A percentile compares a stretch with the other conserved stretches of the same genome.
phyloP scores from a whole-genome alignment of 2,329 filamentous ascomycete species.

The Daldinia eschscholtzii region DNA sequence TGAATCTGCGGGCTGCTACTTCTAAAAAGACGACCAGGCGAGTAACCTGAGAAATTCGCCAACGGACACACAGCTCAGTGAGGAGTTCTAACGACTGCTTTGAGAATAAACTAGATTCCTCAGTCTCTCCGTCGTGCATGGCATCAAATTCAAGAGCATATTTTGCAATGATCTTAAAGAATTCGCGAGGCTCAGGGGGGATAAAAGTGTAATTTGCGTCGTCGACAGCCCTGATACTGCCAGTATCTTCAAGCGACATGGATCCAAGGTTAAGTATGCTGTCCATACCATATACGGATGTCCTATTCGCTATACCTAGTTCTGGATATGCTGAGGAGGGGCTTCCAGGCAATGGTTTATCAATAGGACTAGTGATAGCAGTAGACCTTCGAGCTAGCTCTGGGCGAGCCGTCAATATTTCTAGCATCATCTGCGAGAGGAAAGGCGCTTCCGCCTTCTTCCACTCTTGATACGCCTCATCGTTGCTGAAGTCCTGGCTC shows the following conservation, averaged over 20 bases:
- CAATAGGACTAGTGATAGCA: conserved; percentile 58
- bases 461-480: conserved; percentile 91
- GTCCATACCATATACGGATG: conserved; percentile 66
- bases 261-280: conserved; percentile 76
- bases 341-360: conserved; percentile 71
- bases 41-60: conserved; percentile 88
- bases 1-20: conserved; percentile 85
- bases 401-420: conserved; percentile 87
- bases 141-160: conserved; percentile 78
- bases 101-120: conserved; percentile 70
- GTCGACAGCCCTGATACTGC: conserved; percentile 67
- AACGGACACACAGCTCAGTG: conserved; percentile 86
- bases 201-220: conserved; percentile 87
- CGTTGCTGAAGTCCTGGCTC: conserved; percentile 88
- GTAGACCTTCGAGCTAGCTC: conserved; percentile 84
- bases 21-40: conserved; percentile 86
- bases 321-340: conserved; percentile 63
- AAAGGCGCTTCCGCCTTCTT: conserved; percentile 90
- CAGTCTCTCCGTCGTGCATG: conserved; percentile 65
- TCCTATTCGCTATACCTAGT: conserved; percentile 63
- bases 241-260: conserved; percentile 71
- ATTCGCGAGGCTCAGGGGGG: conserved; percentile 83
- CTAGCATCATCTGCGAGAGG: conserved; percentile 92
- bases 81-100: conserved; percentile 85
- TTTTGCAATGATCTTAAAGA: conserved; percentile 85